Percentiles rank a stretch among this genome's conserved stretches.
These are phyloP conservation scores for Candida ortonii DNA, from an alignment of 805 yeast species.

Conservation along the genomic window DNA sequence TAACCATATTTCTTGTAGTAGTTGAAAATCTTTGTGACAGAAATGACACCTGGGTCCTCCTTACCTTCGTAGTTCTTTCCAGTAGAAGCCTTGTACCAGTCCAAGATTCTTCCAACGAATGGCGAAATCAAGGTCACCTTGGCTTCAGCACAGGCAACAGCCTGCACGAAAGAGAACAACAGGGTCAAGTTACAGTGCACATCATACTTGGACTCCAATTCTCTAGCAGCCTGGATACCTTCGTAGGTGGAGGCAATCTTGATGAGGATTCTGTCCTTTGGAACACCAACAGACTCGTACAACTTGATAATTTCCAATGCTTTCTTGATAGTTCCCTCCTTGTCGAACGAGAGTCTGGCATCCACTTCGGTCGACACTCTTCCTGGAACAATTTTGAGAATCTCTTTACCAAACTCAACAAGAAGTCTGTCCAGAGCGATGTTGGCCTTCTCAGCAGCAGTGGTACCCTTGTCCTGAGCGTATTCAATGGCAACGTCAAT, in stretches of 20 bases:
- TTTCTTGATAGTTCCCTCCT: constrained; percentile 88
- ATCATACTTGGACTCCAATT: constrained; percentile 84
- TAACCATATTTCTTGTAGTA: constrained; percentile 97
- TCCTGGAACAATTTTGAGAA: constrained; percentile 94
- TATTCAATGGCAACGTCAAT: constrained; percentile 88
- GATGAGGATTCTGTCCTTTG: constrained; percentile 87
- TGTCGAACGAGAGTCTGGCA: constrained; percentile 96
- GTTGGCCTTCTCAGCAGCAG: constrained; percentile 66
- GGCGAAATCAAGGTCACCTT: constrained; percentile 94
- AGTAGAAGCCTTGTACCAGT: constrained; percentile 94
- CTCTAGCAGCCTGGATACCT: constrained; percentile 98
- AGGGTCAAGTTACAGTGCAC: constrained; percentile 94
- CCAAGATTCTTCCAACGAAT: constrained; percentile 97
- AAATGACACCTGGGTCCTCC: constrained; percentile 93
- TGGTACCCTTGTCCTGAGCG: constrained; percentile 64
- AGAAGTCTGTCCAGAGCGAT: constrained; percentile 87
- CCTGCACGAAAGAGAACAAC: constrained; percentile 93
- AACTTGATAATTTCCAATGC: constrained; percentile 87
- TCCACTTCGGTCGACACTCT: constrained; percentile 99
- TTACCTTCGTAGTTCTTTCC: constrained; percentile 81
- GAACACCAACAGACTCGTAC: constrained; percentile 81
- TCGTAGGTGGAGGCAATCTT: constrained; percentile 98
- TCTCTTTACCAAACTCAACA: constrained; percentile 94
- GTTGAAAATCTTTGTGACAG: constrained; percentile 87
- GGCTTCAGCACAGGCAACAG: constrained; percentile 99